Evolutionary conservation across 352 stramenopile species (phyloP).

Genomic region (Blastocystis sp.): DNA sequence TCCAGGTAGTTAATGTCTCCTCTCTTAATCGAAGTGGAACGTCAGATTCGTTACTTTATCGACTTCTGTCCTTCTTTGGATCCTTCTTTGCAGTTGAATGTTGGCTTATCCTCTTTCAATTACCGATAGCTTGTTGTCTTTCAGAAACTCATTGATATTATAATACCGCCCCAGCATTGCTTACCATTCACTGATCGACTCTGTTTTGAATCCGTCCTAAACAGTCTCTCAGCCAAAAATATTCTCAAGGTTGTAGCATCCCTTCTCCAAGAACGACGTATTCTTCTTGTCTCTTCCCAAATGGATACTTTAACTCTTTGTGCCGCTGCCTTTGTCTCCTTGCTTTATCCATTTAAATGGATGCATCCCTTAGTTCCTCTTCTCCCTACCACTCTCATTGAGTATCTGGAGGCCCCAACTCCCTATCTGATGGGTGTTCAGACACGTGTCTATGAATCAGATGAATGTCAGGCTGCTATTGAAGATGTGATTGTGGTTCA

Average conservation of each 20-base stretch:
- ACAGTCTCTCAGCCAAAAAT: constrained; percentile 30
- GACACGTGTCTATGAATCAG: constrained; percentile 16
- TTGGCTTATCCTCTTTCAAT: not conserved
- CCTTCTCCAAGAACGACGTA: constrained; percentile 38
- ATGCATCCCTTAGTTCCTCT: constrained; percentile 57
- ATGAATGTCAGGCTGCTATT: constrained; percentile 11
- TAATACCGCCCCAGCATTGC: constrained; percentile 38
- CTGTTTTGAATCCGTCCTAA: constrained; percentile 49
- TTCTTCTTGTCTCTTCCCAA: constrained; percentile 58
- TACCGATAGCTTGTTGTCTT: constrained; percentile 44
- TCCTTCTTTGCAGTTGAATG: constrained; percentile 47
- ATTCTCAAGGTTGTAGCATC: constrained; percentile 50
- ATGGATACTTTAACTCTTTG: constrained; percentile 61
- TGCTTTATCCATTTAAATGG: constrained; percentile 64
- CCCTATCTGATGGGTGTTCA: constrained; percentile 57
- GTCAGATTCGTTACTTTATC: constrained; percentile 66
- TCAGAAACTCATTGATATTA: constrained; percentile 60
- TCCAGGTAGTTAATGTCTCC: not conserved
- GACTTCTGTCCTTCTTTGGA: constrained; percentile 64
- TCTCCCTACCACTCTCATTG: constrained; percentile 40
- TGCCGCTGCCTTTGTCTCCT: constrained; percentile 21
- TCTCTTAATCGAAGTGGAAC: constrained; percentile 7
- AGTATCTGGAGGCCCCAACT: constrained; percentile 61
- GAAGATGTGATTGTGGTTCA: constrained; percentile 54
- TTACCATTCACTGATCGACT: constrained; percentile 61